These are phyloP conservation scores for Coemansia sp. DNA, from an alignment of 192 early-diverging fungal species.

Conservation along the genomic window DNA sequence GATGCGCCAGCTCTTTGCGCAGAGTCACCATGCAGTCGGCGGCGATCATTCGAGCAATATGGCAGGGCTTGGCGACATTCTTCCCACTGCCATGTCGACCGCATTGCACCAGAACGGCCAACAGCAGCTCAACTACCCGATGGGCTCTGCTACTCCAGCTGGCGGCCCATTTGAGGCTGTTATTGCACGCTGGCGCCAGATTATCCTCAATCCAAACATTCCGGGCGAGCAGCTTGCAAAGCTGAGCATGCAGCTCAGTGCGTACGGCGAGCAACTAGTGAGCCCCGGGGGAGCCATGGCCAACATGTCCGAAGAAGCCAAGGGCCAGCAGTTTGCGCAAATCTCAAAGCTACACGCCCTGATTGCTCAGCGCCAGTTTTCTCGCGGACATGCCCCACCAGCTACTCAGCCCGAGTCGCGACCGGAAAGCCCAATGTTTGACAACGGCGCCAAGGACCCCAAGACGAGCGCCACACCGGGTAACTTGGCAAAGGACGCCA, in stretches of 20 bases:
- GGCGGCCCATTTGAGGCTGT: conserved; percentile 15
- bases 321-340: conserved; percentile 40
- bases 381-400: conserved; percentile 8
- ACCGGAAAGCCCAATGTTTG: conserved; percentile 31
- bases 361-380: conserved; percentile 48
- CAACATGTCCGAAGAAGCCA: conserved; percentile 32
- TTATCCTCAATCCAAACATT: conserved; percentile 45
- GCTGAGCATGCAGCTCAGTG: conserved; percentile 53
- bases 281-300: conserved; percentile 15
- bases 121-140: neutral
- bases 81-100: conserved; percentile 8
- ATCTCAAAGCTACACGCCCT: conserved; percentile 46
- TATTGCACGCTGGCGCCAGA: conserved; percentile 46
- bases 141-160: neutral
- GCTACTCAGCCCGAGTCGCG: conserved; percentile 28
- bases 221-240: conserved; percentile 34
- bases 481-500: neutral
- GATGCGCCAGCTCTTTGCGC: conserved; percentile 23
- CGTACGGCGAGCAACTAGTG: conserved; percentile 28
- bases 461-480: conserved; percentile 11
- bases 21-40: conserved; percentile 4
- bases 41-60: neutral
- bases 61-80: neutral
- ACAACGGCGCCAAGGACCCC: conserved; percentile 14
- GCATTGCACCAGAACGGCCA: conserved; percentile 13